Evolutionary conservation across 805 yeast species (phyloP), one percentile per base, ranked within the genome.

Genomic region (Clavispora fructus): DNA sequence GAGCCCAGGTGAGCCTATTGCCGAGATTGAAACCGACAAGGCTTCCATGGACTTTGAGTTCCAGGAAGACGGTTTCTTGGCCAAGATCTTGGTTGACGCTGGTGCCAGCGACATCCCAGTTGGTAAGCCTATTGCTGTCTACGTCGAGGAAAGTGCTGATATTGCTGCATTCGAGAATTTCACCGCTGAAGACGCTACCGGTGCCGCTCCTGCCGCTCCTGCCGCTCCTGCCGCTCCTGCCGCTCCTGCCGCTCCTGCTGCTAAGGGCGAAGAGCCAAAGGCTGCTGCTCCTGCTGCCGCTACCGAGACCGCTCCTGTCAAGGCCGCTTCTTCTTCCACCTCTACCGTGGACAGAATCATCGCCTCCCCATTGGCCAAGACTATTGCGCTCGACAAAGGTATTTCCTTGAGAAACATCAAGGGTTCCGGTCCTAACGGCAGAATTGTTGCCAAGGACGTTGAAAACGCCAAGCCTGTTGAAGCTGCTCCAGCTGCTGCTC

Each of bases 21-120:
- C 97, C 49, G 98, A 92, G 73, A 85, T 92, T 54, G 99, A 92
- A 74, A 92, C 99, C 57, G 99, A 91, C 69, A 91, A 91, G 76
- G 97, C 98, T 44, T 83, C 90, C 50, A 92, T 91, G 97, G 98
- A 91, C 73, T 92, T 89, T 59, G 98, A 91, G 73, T 92, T 91
- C 77, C 97, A 91, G 75, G 98, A 91, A 62, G 99, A 92, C 53
- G 97, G 97, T 44, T 90, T 62, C 73, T 72, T 90, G 61, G 97
- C 97, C 53, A 88, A 90, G 75, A 85, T 87, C 59, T 71, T 90
- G 54, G 78, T 89, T 50, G 88, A 79, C 29, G 89, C 81, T 48
- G 96, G 97, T 45, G 71, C 96, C 45, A 84, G 88, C 68, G 97
- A 92, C 62, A 74, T 92, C 45, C 94, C 95, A 33, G 96, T 94